Conservation (phyloP, 768 basidiomycete species). For the Tylopilus balloui region DNA sequence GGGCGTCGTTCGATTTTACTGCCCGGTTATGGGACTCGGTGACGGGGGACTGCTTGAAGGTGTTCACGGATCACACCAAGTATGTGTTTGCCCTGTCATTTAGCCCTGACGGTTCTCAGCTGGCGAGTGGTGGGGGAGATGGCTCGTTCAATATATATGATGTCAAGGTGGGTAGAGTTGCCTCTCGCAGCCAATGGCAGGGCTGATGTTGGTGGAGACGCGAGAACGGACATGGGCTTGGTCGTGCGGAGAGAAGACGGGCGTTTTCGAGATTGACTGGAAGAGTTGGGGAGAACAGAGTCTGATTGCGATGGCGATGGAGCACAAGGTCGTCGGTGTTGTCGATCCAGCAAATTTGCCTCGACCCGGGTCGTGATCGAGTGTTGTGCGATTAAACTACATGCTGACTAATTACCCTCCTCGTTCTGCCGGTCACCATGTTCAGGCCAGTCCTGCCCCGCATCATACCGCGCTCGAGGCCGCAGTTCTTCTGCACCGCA, state of each 20-base stretch:
- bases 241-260: slow-evolving; percentile 57
- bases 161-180: slow-evolving; percentile 51
- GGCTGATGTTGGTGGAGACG: slow-evolving; percentile 32
- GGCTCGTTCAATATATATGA: slow-evolving; percentile 72
- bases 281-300: slow-evolving; percentile 49
- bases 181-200: not conserved
- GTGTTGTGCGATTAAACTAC: not conserved
- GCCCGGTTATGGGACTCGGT: slow-evolving; percentile 80
- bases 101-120: slow-evolving; percentile 65
- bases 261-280: slow-evolving; percentile 78
- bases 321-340: slow-evolving; percentile 62
- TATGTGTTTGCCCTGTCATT: slow-evolving; percentile 73
- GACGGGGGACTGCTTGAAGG: slow-evolving; percentile 68
- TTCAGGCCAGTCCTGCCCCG: slow-evolving; percentile 20
- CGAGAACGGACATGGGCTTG: slow-evolving; percentile 57
- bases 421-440: slow-evolving; percentile 13
- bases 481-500: slow-evolving; percentile 19
- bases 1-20: slow-evolving; percentile 77
- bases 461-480: slow-evolving; percentile 15
- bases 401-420: slow-evolving; percentile 13
- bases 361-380: not conserved
- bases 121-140: slow-evolving; percentile 79
- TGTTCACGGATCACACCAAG: slow-evolving; percentile 66
- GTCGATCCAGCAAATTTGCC: slow-evolving; percentile 50
- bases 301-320: slow-evolving; percentile 66